Base-by-base conservation (phyloP, 371 early-diverging fungal genomes). In the Lichtheimia ramosa region DNA sequence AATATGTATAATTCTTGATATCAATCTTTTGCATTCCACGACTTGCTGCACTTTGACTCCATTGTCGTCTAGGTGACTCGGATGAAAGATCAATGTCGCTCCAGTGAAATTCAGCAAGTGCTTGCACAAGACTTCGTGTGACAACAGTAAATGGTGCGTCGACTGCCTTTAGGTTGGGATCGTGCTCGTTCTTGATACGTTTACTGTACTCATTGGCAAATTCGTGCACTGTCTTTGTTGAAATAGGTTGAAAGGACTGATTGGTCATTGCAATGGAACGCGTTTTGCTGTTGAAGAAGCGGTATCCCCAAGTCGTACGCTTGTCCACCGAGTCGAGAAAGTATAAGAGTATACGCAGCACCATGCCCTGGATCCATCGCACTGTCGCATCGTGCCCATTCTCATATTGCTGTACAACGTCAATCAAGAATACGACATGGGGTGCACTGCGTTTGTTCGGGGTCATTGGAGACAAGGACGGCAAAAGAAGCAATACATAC, bases 71-170 rank as follows among this genome's bases (percentile, higher is more conserved):
- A 21, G 58, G 58, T 12, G 58, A 49, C 40, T 58, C 58, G 5
- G 58, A 48, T 18, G 50, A 16, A 6, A 58, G 51, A 51, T 58
- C 51, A 15, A 28, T n/a, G 41, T 48, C 50, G 18, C 24, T 50
- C 58, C 58, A 58, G 49, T 50, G 58, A 40, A 58, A 58, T 28
- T 58, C 58, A 28, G 58, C 58, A 2, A 58, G 28, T 10, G 58
- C 20, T 39, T 58, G 58, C 14, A 58, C 43, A 5, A 58, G 43
- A 13, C 21, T 41, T 12, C 50, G 50, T 20, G 48, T 58, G 21
- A 58, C 43, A 24, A 40, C 43, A 10, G 48, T 24, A 18, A 58
- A 58, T 3, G 49, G 48, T 23, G 49, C 43, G 6, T 18, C 28
- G 0, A 8, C 23, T 14, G 46, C 43, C 12, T 50, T n/a, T 18